phyloP scores from a whole-genome alignment of 2,329 filamentous ascomycete species.

The Diaporthe vexans region DNA sequence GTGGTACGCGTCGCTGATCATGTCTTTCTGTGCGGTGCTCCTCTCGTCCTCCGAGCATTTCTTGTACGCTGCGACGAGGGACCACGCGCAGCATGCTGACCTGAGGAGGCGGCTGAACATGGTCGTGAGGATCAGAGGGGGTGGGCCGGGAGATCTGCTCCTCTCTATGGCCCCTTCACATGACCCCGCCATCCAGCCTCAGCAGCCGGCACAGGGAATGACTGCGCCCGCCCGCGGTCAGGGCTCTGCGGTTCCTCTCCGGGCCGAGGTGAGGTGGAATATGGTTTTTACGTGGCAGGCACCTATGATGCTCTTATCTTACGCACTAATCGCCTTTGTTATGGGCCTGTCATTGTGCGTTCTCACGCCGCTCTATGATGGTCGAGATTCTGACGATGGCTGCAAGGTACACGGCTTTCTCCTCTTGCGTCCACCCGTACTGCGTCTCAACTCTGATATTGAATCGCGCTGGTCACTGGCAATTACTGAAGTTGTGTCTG shows the following conservation, averaged over 20 bases:
- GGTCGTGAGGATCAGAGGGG: background rate
- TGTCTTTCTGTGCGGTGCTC: constrained; percentile 48
- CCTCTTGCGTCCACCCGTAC: no score
- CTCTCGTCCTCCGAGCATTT: constrained; percentile 48
- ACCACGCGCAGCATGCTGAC: constrained; percentile 38
- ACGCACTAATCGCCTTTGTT: constrained; percentile 46
- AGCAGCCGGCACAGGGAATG: background rate
- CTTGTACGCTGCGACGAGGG: constrained; percentile 46
- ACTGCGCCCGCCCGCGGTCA: background rate
- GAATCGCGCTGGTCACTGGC: no score
- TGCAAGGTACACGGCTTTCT: background rate
- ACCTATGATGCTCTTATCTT: constrained; percentile 49
- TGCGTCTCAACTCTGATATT: background rate
- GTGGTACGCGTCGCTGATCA: constrained; percentile 47
- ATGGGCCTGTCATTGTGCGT: constrained; percentile 8
- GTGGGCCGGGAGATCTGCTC: background rate
- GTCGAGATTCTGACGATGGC: background rate
- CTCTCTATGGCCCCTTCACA: background rate
- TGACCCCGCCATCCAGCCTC: background rate
- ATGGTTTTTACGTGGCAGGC: constrained; percentile 51
- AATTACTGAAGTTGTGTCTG: background rate
- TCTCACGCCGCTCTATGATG: constrained; percentile 18
- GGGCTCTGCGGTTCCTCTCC: background rate
- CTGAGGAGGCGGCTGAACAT: constrained; percentile 36
- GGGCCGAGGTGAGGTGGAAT: constrained; percentile 47